These are phyloP conservation scores for Colletotrichum endophyticum DNA, from an alignment of 2,329 filamentous ascomycete species.

Conservation along the genomic window DNA sequence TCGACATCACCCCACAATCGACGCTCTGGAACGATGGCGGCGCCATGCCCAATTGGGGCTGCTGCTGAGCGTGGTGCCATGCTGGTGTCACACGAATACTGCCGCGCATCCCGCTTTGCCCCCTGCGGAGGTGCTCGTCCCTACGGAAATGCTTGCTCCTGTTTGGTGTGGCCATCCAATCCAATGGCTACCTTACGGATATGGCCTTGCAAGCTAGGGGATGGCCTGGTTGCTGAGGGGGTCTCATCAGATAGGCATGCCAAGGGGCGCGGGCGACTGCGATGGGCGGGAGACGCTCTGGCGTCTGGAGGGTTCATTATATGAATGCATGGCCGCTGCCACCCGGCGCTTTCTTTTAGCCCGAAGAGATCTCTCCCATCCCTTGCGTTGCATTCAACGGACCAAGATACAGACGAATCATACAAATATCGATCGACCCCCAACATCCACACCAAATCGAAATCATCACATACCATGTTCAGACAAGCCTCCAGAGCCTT, in stretches of 20 bases:
- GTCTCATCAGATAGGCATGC: slow-evolving; percentile 8
- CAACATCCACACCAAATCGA: background rate
- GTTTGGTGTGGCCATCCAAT: background rate
- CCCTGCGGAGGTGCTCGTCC: slow-evolving; percentile 1
- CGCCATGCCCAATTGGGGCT: slow-evolving; percentile 16
- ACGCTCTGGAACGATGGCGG: slow-evolving; percentile 16
- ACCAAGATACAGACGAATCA: background rate
- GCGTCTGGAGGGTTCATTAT: background rate
- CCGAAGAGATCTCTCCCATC: background rate
- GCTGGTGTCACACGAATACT: slow-evolving; percentile 11
- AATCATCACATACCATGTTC: slow-evolving; percentile 8
- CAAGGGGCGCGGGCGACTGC: background rate
- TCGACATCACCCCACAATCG: slow-evolving; percentile 22
- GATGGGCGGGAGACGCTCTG: background rate
- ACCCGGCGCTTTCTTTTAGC: background rate
- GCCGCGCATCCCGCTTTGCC: slow-evolving; percentile 17
- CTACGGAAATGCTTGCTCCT: background rate
- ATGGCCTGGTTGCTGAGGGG: background rate
- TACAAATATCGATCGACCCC: background rate
- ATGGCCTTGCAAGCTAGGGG: background rate
- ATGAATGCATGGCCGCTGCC: slow-evolving; percentile 17
- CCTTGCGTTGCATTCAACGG: slow-evolving; percentile 8
- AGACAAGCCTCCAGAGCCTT: slow-evolving; percentile 29
- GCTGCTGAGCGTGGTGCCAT: slow-evolving; percentile 16
- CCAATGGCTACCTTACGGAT: background rate